Base-by-base conservation (phyloP, 345 rosid genomes). In the Citrus medica region DNA sequence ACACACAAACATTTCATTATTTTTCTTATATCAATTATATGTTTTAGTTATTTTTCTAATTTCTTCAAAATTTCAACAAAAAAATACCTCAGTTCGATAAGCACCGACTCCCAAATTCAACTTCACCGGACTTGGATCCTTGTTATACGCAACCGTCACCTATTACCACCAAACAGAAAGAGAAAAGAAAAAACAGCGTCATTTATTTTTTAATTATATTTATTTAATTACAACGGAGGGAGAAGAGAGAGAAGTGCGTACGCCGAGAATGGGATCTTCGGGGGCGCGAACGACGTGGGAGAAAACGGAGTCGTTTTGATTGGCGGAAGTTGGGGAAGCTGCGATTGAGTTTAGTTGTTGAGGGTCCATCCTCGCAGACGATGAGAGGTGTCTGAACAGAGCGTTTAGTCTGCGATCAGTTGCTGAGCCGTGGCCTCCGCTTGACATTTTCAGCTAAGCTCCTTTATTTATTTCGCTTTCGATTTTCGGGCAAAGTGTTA, bases 111-210 rank as follows among this genome's bases (percentile, higher is more conserved):
- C 99, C 83, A 95, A 84, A 88, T 95, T 95, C 74, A 93, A 87
- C 93, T 95, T 95, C n/a, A 89, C 73, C 9, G 92, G 97, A 78
- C 97, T 95, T 3, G 90, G 93, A 38, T 95, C 98, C 83, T 95
- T 93, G 91, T 95, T 95, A 73, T 89, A 95, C 2, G 98, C 97
- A 51, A 92, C 91, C 9, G 99, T 95, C 84, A 95, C 98, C 99
- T 95, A 66, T 70, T 37, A 2, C 58, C 9, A n/a, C 46, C 46
- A 58, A 56, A 74, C 3, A 61, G 19, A 73, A 16, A 21, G 67
- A 16, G 56, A 19, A 35, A 6, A 37, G 69, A 16, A 24, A 60
- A 22, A 22, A 60, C 27, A 7, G 25, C 16, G 22, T 35, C 12
- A 6, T 7, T 35, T 21, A 35, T 24, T 21, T 42, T 70, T 46